Evolutionary conservation across 2,329 filamentous ascomycete genomes (phyloP), one percentile per base, ranked within the genome.

Genomic region (Penicillium sumatraense): DNA sequence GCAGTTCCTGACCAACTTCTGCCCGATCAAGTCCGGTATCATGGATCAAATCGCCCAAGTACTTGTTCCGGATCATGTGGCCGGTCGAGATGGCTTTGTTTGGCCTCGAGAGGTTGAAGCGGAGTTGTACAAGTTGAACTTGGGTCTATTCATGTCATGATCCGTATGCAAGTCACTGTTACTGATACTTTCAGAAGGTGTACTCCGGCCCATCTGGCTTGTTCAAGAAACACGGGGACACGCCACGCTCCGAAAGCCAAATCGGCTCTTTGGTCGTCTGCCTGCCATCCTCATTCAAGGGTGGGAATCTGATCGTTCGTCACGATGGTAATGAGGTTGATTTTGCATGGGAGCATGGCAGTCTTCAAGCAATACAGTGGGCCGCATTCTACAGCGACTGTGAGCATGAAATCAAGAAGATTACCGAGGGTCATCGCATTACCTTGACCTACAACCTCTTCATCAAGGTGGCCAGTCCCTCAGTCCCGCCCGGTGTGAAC

Each of bases 401-500:
- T 42, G 68, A 72, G 49, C 70, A 74, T 52, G 70, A 75, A 29
- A 72, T 75, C 1, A 61, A 78, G 0, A 74, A 79, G 13, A 77
- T 87, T 5, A 80, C 70, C 0, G 59, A 69, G 1, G 83, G 84
- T 0, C 75, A 86, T 53, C 79, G 82, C 0, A 57, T 87, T 14
- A 86, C 82, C 0, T 65, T 88, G 20, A 87, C 83, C 0, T 87
- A 87, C 69, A 86, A 86, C 54, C 70, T 88, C 1, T 85, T 77
- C 2, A 13, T 18, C 2, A 23, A 40, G n/a, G 3, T 38, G 2
- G 35, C 54, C 2, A 35, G 14, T n/a, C 33, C 33, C 33, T 3
- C 6, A 16, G 14, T n/a, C 2, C 33, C n/a, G 33, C 14, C 33
- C 33, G n/a, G n/a, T n/a, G n/a, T n/a, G n/a, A n/a, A n/a, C n/a